phyloP scores from a whole-genome alignment of 2,329 filamentous ascomycete species.

The Calonectria hawksworthii region DNA sequence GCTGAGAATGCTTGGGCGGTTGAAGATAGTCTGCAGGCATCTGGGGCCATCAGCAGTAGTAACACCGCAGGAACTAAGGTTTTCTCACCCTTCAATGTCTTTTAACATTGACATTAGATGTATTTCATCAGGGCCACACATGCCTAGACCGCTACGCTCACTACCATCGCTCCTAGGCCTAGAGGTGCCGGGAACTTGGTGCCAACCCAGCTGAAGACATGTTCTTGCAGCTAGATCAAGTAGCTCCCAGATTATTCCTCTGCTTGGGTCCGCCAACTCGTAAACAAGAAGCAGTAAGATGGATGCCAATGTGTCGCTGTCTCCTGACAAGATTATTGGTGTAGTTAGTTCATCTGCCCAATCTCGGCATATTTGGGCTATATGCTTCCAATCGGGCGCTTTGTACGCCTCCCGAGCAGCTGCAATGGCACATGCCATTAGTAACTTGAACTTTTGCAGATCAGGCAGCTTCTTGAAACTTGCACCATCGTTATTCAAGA shows the following conservation, averaged over 20 bases:
- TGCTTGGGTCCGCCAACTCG: not conserved
- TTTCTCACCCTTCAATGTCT: not conserved
- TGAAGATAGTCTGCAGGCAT: not conserved
- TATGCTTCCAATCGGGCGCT: not conserved
- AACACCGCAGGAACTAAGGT: too few relatives aligned
- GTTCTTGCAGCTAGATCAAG: slow-evolving; percentile 6
- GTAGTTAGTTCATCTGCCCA: not conserved
- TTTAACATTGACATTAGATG: not conserved
- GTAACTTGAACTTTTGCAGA: not conserved
- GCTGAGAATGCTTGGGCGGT: not conserved
- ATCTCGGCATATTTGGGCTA: not conserved
- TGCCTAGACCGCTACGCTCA: not conserved
- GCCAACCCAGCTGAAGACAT: not conserved
- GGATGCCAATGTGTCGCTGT: not conserved
- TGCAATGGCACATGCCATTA: not conserved
- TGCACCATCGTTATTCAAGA: not conserved
- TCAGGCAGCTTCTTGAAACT: not conserved
- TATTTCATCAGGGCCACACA: not conserved
- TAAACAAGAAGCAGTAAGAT: not conserved
- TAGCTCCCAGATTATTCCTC: slow-evolving; percentile 1
- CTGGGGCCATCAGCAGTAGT: not conserved
- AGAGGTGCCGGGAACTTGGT: not conserved
- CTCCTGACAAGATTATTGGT: not conserved
- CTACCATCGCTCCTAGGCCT: not conserved
- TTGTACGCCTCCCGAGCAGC: not conserved